A percentile compares a stretch with the other conserved stretches of the same genome.
Conservation (phyloP, 805 yeast genomes). For the Martiniozyma abietophila region DNA sequence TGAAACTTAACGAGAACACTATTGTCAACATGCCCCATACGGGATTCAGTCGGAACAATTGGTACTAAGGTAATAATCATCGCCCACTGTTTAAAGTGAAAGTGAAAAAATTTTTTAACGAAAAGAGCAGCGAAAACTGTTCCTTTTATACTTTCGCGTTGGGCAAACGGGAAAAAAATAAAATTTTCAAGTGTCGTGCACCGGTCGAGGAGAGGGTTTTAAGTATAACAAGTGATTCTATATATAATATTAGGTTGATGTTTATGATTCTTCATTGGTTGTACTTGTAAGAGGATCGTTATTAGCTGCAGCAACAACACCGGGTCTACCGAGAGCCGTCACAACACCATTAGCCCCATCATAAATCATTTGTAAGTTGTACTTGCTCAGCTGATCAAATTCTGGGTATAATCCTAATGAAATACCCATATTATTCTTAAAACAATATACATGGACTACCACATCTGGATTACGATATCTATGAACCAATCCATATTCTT, state of each 20-base stretch:
- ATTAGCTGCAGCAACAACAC: neutral
- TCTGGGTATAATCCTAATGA: constrained; percentile 60
- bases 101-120: constrained; percentile 1
- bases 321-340: constrained; percentile 6
- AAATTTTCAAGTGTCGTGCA: neutral
- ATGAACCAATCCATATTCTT: constrained; percentile 49
- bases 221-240: no score
- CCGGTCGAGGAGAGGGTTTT: neutral
- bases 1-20: constrained; percentile 48
- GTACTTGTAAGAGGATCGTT: neutral
- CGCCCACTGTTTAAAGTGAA: constrained; percentile 21
- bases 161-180: neutral
- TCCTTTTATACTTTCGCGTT: neutral
- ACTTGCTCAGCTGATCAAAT: constrained; percentile 53
- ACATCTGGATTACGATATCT: constrained; percentile 75
- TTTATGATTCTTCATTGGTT: neutral
- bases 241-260: neutral
- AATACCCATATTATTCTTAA: constrained; percentile 75
- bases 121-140: no score
- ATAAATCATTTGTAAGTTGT: constrained; percentile 74
- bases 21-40: constrained; percentile 39
- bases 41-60: constrained; percentile 53
- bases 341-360: constrained; percentile 30
- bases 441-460: constrained; percentile 77
- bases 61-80: constrained; percentile 41